phyloP scores from a whole-genome alignment of 257 asterid species.

The Solanum virginianum region DNA sequence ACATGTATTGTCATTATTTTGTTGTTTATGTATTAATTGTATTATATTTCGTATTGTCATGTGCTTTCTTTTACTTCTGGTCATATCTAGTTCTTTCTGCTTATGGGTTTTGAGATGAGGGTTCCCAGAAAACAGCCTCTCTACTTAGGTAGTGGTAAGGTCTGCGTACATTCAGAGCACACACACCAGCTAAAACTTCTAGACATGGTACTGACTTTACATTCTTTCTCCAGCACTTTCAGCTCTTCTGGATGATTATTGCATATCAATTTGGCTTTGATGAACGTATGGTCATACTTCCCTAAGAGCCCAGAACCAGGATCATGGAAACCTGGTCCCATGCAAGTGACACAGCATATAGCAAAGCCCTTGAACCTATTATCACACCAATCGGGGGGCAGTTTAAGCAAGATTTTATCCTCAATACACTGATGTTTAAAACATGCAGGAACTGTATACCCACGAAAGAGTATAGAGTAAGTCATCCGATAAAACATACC shows the following conservation, averaged over 20 bases:
- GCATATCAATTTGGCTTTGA: not conserved
- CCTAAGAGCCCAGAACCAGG: not conserved
- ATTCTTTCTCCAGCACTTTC: not conserved
- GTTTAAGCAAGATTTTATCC: not conserved
- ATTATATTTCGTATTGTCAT: no score
- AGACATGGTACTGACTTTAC: not conserved
- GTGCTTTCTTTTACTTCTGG: no score
- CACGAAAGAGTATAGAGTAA: not conserved
- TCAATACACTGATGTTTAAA: not conserved
- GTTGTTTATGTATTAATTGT: no score
- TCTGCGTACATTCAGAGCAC: no score
- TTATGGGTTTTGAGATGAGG: no score
- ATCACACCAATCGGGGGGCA: not conserved
- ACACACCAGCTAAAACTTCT: not conserved
- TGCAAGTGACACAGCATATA: not conserved
- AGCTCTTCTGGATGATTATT: not conserved
- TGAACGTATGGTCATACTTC: not conserved
- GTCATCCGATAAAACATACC: fast-evolving
- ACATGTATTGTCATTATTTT: no score
- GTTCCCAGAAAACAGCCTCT: no score
- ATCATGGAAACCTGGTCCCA: not conserved
- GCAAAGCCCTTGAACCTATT: not conserved
- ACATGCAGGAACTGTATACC: not conserved
- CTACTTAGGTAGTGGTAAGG: no score
- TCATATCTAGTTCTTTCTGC: no score